These are phyloP conservation scores for Tolypocladium tropicale DNA, from an alignment of 2,329 filamentous ascomycete species.

Conservation along the genomic window DNA sequence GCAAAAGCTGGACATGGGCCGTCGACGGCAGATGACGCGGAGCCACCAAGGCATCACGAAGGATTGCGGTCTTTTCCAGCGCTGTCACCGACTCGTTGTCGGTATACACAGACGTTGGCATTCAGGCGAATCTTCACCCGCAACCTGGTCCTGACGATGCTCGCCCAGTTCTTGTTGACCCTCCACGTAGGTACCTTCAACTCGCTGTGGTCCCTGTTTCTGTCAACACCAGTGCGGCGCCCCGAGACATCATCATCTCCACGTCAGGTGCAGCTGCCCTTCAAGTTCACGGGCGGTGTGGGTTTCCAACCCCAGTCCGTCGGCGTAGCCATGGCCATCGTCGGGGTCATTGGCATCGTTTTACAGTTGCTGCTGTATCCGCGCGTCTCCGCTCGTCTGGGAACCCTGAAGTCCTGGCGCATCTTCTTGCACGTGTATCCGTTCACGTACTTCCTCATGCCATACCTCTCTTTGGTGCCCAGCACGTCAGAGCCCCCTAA, in stretches of 20 bases:
- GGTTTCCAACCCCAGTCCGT: conserved; percentile 62
- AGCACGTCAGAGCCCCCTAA: conserved; percentile 35
- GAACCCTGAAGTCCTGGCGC: conserved; percentile 58
- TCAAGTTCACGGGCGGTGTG: conserved; percentile 63
- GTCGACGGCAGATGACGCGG: conserved; percentile 13
- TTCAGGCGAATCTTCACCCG: conserved; percentile 46
- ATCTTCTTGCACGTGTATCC: conserved; percentile 62
- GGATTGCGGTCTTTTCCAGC: too few relatives aligned
- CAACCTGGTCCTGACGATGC: conserved; percentile 43
- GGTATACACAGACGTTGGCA: conserved; percentile 37
- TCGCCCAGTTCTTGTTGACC: conserved; percentile 59
- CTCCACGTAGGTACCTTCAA: conserved; percentile 70
- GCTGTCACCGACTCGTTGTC: conserved; percentile 4
- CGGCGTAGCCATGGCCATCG: conserved; percentile 67
- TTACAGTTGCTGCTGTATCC: conserved; percentile 56
- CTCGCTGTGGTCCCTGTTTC: conserved; percentile 65
- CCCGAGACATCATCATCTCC: conserved; percentile 23
- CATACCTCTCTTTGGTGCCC: conserved; percentile 61
- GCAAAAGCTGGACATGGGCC: conserved; percentile 10
- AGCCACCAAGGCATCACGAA: conserved; percentile 10
- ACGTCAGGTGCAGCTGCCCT: conserved; percentile 36
- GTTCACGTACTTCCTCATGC: conserved; percentile 56
- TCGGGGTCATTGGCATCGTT: conserved; percentile 65
- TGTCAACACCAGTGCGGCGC: conserved; percentile 57
- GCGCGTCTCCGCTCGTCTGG: conserved; percentile 51